These are phyloP conservation scores for Magnusiomyces starmeri DNA, from an alignment of 1,139 yeast genomes.

Conservation along the genomic window DNA sequence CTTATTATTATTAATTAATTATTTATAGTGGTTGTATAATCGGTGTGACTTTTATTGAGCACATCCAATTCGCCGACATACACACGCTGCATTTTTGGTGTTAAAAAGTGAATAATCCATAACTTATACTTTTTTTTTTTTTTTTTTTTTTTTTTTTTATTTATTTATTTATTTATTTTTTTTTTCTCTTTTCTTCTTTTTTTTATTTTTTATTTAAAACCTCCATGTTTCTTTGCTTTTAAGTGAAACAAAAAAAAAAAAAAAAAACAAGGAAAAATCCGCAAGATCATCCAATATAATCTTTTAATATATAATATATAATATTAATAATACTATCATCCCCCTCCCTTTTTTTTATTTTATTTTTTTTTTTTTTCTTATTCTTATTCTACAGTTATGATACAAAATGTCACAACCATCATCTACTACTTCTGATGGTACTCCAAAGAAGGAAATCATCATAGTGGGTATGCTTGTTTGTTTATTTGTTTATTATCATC, in stretches of 20 bases:
- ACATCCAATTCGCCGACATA: not conserved
- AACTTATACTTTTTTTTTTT: not conserved
- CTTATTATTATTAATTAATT: not conserved
- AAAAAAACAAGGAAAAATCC: not conserved
- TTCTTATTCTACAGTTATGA: not conserved
- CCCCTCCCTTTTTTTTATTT: not conserved
- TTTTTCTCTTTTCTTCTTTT: too few relatives aligned
- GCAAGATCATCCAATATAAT: not conserved
- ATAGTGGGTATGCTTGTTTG: conserved; percentile 32
- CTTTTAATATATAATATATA: not conserved
- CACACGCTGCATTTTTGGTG: not conserved
- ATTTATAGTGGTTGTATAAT: not conserved
- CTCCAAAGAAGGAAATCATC: conserved; percentile 31
- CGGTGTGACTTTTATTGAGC: not conserved
- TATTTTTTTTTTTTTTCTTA: too few relatives aligned
- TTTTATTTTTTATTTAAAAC: not conserved
- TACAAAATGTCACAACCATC: conserved; percentile 1
- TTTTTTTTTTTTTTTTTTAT: not conserved
- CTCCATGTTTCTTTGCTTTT: not conserved
- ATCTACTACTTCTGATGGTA: conserved; percentile 1
- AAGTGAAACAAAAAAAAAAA: not conserved
- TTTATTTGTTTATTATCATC: not conserved
- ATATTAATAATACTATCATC: not conserved
- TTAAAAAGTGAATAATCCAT: not conserved
- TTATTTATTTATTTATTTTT: too few relatives aligned